Conservation (phyloP, 2,329 filamentous ascomycete genomes). For the Colletotrichum chlorophyti region DNA sequence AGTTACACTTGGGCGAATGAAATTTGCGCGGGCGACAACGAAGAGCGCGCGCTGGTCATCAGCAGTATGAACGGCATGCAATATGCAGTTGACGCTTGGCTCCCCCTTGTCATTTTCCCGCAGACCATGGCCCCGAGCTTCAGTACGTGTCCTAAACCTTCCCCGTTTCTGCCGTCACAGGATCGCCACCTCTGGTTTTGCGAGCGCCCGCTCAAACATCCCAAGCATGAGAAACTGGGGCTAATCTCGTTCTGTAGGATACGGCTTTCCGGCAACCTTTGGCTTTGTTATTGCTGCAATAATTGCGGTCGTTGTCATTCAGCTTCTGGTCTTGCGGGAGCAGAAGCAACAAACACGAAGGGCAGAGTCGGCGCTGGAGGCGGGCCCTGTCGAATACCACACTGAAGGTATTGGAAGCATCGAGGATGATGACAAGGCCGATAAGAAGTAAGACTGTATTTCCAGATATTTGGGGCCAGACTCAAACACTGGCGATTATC, state of each 20-base stretch:
- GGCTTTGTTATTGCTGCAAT: conserved; percentile 21
- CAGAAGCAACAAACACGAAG: conserved; percentile 8
- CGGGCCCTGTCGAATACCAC: neutral
- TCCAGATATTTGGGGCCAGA: too few species aligned
- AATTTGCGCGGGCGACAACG: conserved; percentile 31
- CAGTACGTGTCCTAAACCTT: too few species aligned
- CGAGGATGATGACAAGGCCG: neutral
- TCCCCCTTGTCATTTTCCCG: conserved; percentile 14
- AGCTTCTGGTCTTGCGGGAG: conserved; percentile 9
- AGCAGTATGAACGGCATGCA: conserved; percentile 36
- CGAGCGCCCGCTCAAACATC: neutral
- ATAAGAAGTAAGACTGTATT: conserved; percentile 13
- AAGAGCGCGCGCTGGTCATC: conserved; percentile 39
- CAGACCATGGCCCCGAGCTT: conserved; percentile 13
- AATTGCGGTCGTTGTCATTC: conserved; percentile 1
- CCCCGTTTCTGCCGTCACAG: too few species aligned
- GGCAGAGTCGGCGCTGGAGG: neutral
- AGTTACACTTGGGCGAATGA: conserved; percentile 20
- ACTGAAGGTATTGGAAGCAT: neutral
- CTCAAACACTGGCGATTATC: too few species aligned
- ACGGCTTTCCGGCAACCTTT: conserved; percentile 27
- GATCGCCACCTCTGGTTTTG: too few species aligned
- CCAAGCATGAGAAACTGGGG: too few species aligned
- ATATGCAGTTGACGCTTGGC: conserved; percentile 19
- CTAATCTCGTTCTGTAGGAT: neutral